Evolutionary conservation across 2,329 filamentous ascomycete genomes (phyloP).

Genomic region (Ophioceras dolichostomum): DNA sequence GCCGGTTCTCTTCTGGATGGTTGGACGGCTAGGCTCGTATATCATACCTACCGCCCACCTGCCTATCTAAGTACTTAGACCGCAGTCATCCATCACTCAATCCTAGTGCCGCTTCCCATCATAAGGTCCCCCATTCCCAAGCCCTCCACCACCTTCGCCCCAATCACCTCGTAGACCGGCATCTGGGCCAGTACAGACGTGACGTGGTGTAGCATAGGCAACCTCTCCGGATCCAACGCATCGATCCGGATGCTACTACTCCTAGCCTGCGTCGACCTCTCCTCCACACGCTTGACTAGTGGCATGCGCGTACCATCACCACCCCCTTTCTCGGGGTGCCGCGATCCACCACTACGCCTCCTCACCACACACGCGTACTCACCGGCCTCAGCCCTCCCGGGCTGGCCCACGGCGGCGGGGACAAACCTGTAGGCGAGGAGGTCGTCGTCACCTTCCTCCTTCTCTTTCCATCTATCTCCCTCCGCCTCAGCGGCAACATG

Average conservation of each 20-base stretch:
- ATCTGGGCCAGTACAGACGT: constrained; percentile 37
- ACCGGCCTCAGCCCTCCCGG: constrained; percentile 37
- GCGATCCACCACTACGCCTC: too few relatives aligned
- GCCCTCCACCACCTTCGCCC: constrained; percentile 42
- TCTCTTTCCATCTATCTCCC: too few relatives aligned
- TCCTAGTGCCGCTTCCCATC: constrained; percentile 20
- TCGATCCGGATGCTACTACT: constrained; percentile 30
- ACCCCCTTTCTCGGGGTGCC: too few relatives aligned
- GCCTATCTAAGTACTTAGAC: too few relatives aligned
- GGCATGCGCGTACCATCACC: too few relatives aligned
- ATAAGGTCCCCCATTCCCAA: constrained; percentile 36
- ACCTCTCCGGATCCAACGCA: constrained; percentile 33
- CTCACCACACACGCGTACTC: constrained; percentile 34
- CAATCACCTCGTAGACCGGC: constrained; percentile 42
- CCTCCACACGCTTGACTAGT: constrained; percentile 18
- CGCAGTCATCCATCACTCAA: too few relatives aligned
- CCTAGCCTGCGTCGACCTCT: constrained; percentile 24
- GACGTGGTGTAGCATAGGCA: constrained; percentile 51
- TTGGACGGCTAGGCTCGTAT: too few relatives aligned
- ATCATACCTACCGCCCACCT: too few relatives aligned
- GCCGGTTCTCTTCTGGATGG: too few relatives aligned
- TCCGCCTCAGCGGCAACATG: too few relatives aligned
- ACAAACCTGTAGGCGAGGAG: constrained; percentile 46
- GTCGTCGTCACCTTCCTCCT: constrained; percentile 24
- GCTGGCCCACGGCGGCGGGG: constrained; percentile 35